These are phyloP conservation scores for Ogataea paradorogensis DNA, from an alignment of 805 yeast genomes.

Conservation along the genomic window DNA sequence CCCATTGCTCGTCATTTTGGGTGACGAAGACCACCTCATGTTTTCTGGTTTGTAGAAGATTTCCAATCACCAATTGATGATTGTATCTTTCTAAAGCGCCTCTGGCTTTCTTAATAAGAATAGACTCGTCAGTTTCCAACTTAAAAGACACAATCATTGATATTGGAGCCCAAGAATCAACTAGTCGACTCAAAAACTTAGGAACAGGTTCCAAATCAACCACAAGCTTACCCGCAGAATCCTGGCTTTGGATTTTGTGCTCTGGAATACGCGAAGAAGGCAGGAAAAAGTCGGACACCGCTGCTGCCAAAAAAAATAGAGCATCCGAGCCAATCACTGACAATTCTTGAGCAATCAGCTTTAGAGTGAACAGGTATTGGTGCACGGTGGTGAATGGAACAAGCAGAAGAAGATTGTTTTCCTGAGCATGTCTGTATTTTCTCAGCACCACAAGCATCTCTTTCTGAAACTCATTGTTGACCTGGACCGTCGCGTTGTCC, in stretches of 20 bases:
- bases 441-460: constrained; percentile 59
- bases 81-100: constrained; percentile 81
- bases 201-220: constrained; percentile 95
- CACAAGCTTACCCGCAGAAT: constrained; percentile 65
- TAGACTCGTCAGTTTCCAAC: constrained; percentile 77
- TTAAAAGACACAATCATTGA: constrained; percentile 95
- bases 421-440: constrained; percentile 52
- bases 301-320: constrained; percentile 90
- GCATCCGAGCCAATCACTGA: constrained; percentile 55
- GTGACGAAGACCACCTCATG: constrained; percentile 83
- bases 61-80: constrained; percentile 94
- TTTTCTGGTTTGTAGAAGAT: constrained; percentile 84
- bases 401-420: constrained; percentile 52
- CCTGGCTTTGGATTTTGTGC: constrained; percentile 89
- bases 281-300: constrained; percentile 93
- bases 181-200: constrained; percentile 81
- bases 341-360: constrained; percentile 59
- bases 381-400: constrained; percentile 94
- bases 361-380: constrained; percentile 85
- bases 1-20: constrained; percentile 47
- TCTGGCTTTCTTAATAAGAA: constrained; percentile 71
- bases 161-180: constrained; percentile 90
- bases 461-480: constrained; percentile 56
- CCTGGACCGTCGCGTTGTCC: constrained; percentile 51
- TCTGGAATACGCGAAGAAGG: constrained; percentile 84